Conservation (phyloP, 208 protist species). For the Trypanosoma rangeli region DNA sequence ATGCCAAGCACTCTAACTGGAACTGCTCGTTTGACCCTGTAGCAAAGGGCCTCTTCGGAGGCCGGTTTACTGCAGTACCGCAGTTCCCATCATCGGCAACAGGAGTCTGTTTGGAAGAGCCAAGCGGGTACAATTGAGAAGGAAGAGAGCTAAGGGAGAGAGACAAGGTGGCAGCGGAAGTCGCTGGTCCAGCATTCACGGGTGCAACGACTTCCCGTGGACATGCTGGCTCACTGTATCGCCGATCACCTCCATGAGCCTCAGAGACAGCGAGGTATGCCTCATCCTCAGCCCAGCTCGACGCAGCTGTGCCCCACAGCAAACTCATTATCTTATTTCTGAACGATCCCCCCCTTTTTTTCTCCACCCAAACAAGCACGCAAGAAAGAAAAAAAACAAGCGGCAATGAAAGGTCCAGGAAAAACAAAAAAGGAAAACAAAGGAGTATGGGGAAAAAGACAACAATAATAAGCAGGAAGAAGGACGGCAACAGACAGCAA, state of each 20-base stretch:
- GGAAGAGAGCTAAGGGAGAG: neutral
- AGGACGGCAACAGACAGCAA: neutral
- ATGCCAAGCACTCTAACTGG: conserved; percentile 57
- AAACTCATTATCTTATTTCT: conserved; percentile 1
- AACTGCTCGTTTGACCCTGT: conserved; percentile 1
- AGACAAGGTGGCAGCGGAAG: neutral
- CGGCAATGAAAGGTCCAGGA: too few relatives aligned
- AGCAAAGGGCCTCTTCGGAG: neutral
- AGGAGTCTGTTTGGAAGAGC: neutral
- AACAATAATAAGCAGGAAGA: neutral
- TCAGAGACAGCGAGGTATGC: conserved; percentile 4
- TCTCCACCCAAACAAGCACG: neutral
- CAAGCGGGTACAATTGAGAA: neutral
- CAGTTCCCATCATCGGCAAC: neutral
- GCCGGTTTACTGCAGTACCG: neutral
- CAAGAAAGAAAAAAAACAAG: neutral
- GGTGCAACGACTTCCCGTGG: neutral
- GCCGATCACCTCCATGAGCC: neutral
- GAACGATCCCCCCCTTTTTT: neutral
- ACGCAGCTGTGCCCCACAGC: neutral
- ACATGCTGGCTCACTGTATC: neutral
- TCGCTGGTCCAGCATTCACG: neutral
- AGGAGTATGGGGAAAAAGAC: neutral
- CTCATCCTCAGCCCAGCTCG: conserved; percentile 10
- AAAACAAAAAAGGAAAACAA: neutral